Evolutionary conservation across 148 eudicot species (phyloP).

Genomic region (Salicornia ramosissima): DNA sequence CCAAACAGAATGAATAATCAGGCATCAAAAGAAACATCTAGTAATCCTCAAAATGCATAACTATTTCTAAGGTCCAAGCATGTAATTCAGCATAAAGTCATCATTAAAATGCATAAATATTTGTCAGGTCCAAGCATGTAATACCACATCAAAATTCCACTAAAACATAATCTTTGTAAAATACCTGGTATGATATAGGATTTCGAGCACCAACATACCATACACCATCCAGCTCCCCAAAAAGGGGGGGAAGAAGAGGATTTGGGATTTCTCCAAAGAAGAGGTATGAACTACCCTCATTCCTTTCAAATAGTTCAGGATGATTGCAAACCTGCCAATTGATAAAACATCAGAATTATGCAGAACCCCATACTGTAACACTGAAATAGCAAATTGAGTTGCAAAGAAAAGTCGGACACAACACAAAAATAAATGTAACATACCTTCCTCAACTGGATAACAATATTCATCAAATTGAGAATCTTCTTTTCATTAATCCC

Average conservation of each 20-base stretch:
- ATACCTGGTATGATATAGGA: conserved; percentile 83
- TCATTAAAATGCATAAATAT: conserved; percentile 10
- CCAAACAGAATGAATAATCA: conserved; percentile 1
- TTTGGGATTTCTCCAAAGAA: conserved; percentile 79
- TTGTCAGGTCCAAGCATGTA: background rate
- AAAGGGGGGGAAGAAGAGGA: conserved; percentile 78
- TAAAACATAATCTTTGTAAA: background rate
- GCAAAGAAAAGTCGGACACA: conserved; percentile 1
- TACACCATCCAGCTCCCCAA: conserved; percentile 86
- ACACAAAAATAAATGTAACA: background rate
- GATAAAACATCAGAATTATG: conserved; percentile 1
- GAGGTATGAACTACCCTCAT: conserved; percentile 85
- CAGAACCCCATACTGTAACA: conserved; percentile 10
- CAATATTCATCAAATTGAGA: conserved; percentile 93
- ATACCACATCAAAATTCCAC: background rate
- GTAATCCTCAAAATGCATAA: conserved; percentile 8
- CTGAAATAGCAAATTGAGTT: background rate
- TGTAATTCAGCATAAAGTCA: background rate
- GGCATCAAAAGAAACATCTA: background rate
- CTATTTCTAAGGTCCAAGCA: background rate
- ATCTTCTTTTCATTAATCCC: conserved; percentile 86
- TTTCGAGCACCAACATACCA: conserved; percentile 69
- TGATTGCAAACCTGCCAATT: conserved; percentile 87
- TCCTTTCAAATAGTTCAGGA: conserved; percentile 97
- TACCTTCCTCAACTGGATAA: conserved; percentile 97